These are phyloP conservation scores for Aspergillus versicolor DNA, from an alignment of 2,329 filamentous ascomycete species.

Conservation along the genomic window DNA sequence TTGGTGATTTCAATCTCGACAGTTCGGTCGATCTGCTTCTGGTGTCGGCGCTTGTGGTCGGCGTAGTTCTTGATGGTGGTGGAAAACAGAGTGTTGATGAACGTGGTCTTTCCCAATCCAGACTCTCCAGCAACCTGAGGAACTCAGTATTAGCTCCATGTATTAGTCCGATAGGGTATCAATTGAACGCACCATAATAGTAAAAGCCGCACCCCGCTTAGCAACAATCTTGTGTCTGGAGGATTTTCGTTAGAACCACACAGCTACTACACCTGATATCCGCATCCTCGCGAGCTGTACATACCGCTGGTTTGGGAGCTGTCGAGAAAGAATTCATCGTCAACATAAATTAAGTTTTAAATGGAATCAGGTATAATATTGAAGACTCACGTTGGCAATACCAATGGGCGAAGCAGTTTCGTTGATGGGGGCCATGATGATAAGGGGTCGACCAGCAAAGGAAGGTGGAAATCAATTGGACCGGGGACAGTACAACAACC, in stretches of 20 bases:
- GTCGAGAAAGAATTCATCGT: constrained; percentile 33
- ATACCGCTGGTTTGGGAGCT: constrained; percentile 70
- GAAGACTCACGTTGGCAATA: constrained; percentile 67
- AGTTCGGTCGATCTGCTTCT: constrained; percentile 99
- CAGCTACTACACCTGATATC: neutral
- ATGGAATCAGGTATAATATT: neutral
- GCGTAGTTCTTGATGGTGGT: constrained; percentile 99
- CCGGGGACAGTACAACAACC: constrained; percentile 15
- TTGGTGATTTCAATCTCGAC: constrained; percentile 99
- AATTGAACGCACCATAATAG: constrained; percentile 78
- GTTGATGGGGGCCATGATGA: constrained; percentile 54
- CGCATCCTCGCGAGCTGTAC: constrained; percentile 31
- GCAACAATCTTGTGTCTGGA: constrained; percentile 69
- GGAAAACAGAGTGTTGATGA: constrained; percentile 99
- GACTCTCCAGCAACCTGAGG: constrained; percentile 93
- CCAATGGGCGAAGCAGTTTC: constrained; percentile 68
- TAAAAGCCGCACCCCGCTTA: constrained; percentile 93
- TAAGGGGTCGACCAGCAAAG: constrained; percentile 20
- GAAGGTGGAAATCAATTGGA: constrained; percentile 15
- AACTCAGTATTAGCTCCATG: constrained; percentile 25
- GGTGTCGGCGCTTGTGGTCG: constrained; percentile 98
- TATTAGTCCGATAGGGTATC: neutral
- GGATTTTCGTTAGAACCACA: constrained; percentile 12
- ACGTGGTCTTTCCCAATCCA: constrained; percentile 97
- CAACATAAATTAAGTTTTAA: constrained; percentile 8